Conservation (phyloP, 2,329 filamentous ascomycete genomes). For the Hymenotorrendiella dingleyae region DNA sequence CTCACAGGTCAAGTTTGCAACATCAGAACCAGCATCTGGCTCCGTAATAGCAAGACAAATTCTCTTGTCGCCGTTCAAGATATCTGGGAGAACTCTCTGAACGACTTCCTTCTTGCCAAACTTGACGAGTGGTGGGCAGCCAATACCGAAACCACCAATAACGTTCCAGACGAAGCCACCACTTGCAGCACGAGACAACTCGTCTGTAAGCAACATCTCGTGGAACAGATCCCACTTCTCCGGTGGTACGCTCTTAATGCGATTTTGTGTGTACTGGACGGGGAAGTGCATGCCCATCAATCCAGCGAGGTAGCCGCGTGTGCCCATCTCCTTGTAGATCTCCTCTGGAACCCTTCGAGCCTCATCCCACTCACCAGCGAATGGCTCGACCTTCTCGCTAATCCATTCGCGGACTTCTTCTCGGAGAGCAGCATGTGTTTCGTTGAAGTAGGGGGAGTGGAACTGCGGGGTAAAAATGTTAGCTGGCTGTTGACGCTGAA, state of each 20-base stretch:
- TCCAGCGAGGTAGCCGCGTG: conserved; percentile 87
- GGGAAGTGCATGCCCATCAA: conserved; percentile 82
- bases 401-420: conserved; percentile 91
- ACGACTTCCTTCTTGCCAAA: conserved; percentile 82
- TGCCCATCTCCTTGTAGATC: conserved; percentile 94
- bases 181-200: conserved; percentile 80
- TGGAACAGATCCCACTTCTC: conserved; percentile 99
- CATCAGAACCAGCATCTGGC: conserved; percentile 89
- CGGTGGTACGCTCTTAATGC: conserved; percentile 69
- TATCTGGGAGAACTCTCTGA: conserved; percentile 81
- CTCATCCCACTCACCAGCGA: conserved; percentile 96
- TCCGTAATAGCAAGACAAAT: conserved; percentile 98
- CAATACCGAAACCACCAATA: conserved; percentile 94
- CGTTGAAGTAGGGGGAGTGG: conserved; percentile 94
- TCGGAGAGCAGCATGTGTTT: conserved; percentile 85
- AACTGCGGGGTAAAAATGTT: conserved; percentile 50
- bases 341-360: conserved; percentile 79
- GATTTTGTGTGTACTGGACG: conserved; percentile 62
- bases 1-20: conserved; percentile 92
- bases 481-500: not conserved
- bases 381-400: conserved; percentile 79
- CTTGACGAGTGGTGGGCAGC: conserved; percentile 84
- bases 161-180: conserved; percentile 97
- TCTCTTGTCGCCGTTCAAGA: conserved; percentile 87
- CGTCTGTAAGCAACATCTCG: conserved; percentile 91